Evolutionary conservation across 2,329 filamentous ascomycete genomes (phyloP).

Genomic region (Myriosclerotinia scirpicola): DNA sequence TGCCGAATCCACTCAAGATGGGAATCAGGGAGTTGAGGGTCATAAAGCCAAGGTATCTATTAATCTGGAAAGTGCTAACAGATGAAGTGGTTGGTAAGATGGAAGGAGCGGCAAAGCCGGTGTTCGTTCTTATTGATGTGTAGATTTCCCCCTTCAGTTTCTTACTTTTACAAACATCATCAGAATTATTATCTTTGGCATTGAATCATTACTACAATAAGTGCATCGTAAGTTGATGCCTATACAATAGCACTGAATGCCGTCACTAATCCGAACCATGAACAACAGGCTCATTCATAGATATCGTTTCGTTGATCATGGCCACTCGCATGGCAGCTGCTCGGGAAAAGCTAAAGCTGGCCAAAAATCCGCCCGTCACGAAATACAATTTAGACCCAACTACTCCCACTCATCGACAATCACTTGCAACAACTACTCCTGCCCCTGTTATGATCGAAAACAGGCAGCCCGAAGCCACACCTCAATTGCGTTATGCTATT

Average conservation of each 20-base stretch:
- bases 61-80: background rate
- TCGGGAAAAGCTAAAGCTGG: constrained; percentile 4
- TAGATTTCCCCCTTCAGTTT: background rate
- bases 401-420: constrained; percentile 19
- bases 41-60: background rate
- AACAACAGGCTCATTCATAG: constrained; percentile 16
- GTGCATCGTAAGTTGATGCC: constrained; percentile 25
- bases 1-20: background rate
- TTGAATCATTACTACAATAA: constrained; percentile 29
- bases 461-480: background rate
- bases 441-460: constrained; percentile 6
- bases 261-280: background rate
- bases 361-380: constrained; percentile 12
- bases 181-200: constrained; percentile 21
- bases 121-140: background rate
- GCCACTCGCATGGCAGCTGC: background rate
- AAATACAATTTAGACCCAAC: constrained; percentile 19
- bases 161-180: constrained; percentile 12
- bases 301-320: constrained; percentile 6
- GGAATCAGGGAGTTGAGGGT: background rate
- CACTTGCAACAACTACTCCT: constrained; percentile 8
- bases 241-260: background rate
- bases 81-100: background rate
- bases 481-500: constrained; percentile 13
- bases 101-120: constrained; percentile 14